Percentiles rank a stretch among this genome's conserved stretches.
phyloP scores from a whole-genome alignment of 768 basidiomycete genomes.

The Termitomyces sp. region DNA sequence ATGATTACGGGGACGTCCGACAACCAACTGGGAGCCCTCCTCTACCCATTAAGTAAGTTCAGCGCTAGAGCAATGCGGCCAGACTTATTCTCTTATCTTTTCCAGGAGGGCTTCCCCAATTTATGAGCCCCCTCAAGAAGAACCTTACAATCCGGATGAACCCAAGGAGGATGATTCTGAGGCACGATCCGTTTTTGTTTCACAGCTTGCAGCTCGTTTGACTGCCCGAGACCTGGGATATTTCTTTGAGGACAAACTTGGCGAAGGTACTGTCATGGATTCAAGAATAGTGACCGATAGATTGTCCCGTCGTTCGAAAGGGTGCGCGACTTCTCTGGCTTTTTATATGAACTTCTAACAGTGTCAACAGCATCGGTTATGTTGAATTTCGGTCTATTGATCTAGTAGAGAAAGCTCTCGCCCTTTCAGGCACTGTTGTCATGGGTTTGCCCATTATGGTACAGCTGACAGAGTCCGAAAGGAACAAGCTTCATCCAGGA shows the following conservation, averaged over 20 bases:
- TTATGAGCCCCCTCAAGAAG: conserved; percentile 64
- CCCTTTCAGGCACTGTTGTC: conserved; percentile 90
- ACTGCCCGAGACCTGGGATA: conserved; percentile 97
- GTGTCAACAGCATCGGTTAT: conserved; percentile 79
- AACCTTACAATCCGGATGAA: conserved; percentile 81
- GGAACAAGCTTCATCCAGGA: conserved; percentile 85
- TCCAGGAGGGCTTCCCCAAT: conserved; percentile 69
- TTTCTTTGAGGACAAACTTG: conserved; percentile 97
- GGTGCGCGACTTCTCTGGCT: conserved; percentile 48
- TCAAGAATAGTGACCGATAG: conserved; percentile 95
- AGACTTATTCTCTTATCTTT: conserved; percentile 8
- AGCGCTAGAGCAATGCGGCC: conserved; percentile 4
- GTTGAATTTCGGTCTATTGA: conserved; percentile 94
- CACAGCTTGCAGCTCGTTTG: conserved; percentile 94
- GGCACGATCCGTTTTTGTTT: conserved; percentile 97
- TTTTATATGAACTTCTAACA: background rate
- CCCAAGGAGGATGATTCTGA: conserved; percentile 95
- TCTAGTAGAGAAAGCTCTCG: conserved; percentile 86
- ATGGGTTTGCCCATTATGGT: conserved; percentile 98
- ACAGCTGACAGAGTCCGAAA: conserved; percentile 95
- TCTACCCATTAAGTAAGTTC: conserved; percentile 45
- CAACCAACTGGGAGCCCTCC: conserved; percentile 39
- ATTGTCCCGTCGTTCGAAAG: conserved; percentile 94
- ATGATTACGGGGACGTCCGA: conserved; percentile 24
- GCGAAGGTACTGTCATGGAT: conserved; percentile 92